Evolutionary conservation across 768 basidiomycete species (phyloP).

Genomic region (Russula abietina): DNA sequence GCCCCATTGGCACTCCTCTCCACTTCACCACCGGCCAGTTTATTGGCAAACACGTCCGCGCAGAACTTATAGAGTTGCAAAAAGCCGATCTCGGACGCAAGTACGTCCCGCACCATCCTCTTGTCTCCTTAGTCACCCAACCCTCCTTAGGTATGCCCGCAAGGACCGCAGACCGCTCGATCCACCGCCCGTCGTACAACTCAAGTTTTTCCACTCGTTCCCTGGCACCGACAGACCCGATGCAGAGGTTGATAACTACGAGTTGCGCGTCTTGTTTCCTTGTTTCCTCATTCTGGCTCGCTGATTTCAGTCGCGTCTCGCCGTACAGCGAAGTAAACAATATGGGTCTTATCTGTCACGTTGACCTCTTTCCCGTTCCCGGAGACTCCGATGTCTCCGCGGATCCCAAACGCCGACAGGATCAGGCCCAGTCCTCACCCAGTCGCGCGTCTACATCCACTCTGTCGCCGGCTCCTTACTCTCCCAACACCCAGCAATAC

Average conservation of each 20-base stretch:
- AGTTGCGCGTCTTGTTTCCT: constrained; percentile 10
- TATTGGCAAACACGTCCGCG: constrained; percentile 29
- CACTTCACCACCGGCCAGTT: constrained; percentile 30
- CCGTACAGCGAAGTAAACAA: constrained; percentile 47
- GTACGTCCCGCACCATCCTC: constrained; percentile 20
- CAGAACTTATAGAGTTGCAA: constrained; percentile 29
- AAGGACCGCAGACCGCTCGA: constrained; percentile 29
- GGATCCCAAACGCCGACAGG: constrained; percentile 13
- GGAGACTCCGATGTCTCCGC: constrained; percentile 16
- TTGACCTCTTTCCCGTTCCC: constrained; percentile 63
- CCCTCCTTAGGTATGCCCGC: constrained; percentile 25
- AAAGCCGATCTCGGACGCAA: constrained; percentile 34
- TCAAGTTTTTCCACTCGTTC: constrained; percentile 26
- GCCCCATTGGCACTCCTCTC: constrained; percentile 28
- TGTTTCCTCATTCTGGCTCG: constrained; percentile 6
- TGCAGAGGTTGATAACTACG: constrained; percentile 23
- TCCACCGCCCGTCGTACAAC: constrained; percentile 28
- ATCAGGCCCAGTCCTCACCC: constrained; percentile 8
- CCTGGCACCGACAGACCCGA: constrained; percentile 14
- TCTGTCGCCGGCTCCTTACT: constrained; percentile 24
- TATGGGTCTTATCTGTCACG: constrained; percentile 69
- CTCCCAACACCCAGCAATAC: constrained; percentile 22
- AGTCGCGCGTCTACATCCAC: constrained; percentile 23
- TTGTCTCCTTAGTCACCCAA: not conserved
- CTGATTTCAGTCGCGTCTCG: not conserved